Evolutionary conservation across 768 basidiomycete species (phyloP).

Genomic region (Clavulina sp.): DNA sequence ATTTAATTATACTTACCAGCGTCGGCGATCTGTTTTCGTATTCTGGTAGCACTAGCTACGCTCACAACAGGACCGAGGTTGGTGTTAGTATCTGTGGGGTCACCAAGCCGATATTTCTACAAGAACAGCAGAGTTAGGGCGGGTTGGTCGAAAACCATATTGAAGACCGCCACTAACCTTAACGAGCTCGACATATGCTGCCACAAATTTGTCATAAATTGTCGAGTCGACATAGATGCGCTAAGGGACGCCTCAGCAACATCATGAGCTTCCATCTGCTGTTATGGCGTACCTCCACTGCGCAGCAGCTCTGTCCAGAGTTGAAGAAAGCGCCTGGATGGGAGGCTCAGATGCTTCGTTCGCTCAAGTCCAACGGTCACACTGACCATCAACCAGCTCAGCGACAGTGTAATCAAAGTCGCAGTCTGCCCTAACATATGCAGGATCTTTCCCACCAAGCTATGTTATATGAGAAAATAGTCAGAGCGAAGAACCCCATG

Average conservation of each 20-base stretch:
- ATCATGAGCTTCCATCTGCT: background rate
- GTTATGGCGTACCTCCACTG: slow-evolving; percentile 47
- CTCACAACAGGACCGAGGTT: slow-evolving; percentile 90
- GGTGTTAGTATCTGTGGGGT: slow-evolving; percentile 55
- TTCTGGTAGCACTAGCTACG: slow-evolving; percentile 64
- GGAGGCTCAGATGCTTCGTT: background rate
- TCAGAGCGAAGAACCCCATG: background rate
- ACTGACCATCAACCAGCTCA: slow-evolving; percentile 77
- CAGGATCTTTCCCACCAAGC: slow-evolving; percentile 97
- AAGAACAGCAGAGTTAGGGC: background rate
- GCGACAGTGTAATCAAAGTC: slow-evolving; percentile 66
- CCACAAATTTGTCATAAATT: slow-evolving; percentile 64
- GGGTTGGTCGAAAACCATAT: background rate
- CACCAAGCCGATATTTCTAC: slow-evolving; percentile 69
- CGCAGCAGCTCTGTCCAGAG: slow-evolving; percentile 94
- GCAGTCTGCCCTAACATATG: slow-evolving; percentile 80
- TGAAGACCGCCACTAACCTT: slow-evolving; percentile 30
- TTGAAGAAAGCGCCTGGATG: slow-evolving; percentile 77
- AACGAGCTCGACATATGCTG: slow-evolving; percentile 49
- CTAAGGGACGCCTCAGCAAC: slow-evolving; percentile 20
- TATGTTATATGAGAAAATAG: slow-evolving; percentile 16
- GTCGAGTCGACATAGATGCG: slow-evolving; percentile 87
- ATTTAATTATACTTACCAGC: slow-evolving; percentile 37
- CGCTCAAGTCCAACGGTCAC: background rate
- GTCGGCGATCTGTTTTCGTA: slow-evolving; percentile 71